phyloP scores from a whole-genome alignment of 2,329 filamentous ascomycete species.

The Phyllosticta citriasiana region DNA sequence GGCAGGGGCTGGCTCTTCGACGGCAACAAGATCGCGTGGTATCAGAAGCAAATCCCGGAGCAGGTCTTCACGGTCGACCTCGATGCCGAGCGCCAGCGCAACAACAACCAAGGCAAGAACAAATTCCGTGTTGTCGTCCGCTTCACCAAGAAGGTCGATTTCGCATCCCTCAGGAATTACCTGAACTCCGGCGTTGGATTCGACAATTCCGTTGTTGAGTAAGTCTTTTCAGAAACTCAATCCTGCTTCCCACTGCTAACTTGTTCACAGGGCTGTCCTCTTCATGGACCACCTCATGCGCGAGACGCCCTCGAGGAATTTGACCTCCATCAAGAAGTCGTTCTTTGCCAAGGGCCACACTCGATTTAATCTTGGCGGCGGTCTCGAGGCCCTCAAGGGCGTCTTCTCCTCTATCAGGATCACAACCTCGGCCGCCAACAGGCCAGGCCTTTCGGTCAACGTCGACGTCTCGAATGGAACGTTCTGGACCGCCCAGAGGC shows the following conservation, averaged over 20 bases:
- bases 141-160: constrained; percentile 56
- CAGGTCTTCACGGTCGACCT: constrained; percentile 54
- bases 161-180: constrained; percentile 57
- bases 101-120: constrained; percentile 27
- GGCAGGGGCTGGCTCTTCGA: constrained; percentile 62
- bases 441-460: constrained; percentile 65
- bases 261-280: constrained; percentile 69
- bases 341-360: constrained; percentile 58
- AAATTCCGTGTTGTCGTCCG: constrained; percentile 53
- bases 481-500: constrained; percentile 56
- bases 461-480: constrained; percentile 85
- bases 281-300: constrained; percentile 87
- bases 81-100: constrained; percentile 50
- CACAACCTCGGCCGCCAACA: constrained; percentile 43
- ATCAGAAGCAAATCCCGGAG: constrained; percentile 15
- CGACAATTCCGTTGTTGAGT: constrained; percentile 35
- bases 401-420: constrained; percentile 79
- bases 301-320: constrained; percentile 58
- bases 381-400: constrained; percentile 74
- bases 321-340: constrained; percentile 66
- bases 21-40: constrained; percentile 77
- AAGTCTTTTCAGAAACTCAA: not conserved
- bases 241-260: constrained; percentile 16
- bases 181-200: constrained; percentile 50
- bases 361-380: constrained; percentile 47